phyloP scores from a whole-genome alignment of 345 rosid genomes.

The Camelina sativa region DNA sequence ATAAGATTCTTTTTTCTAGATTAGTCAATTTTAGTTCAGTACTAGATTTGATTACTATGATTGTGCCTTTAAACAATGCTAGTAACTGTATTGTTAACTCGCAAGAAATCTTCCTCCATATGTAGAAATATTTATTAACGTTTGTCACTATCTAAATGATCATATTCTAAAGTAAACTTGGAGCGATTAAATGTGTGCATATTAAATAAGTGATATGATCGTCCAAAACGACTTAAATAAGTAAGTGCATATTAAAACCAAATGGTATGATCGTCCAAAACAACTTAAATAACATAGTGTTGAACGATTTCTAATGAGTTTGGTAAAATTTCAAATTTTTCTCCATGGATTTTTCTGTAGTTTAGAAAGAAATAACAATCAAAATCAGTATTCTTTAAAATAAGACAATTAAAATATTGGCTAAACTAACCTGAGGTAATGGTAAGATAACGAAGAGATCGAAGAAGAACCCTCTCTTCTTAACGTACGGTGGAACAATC shows the following conservation, averaged over 20 bases:
- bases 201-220: not conserved
- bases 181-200: not conserved
- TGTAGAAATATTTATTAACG: not conserved
- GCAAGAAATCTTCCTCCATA: constrained; percentile 1
- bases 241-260: not conserved
- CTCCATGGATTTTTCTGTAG: not conserved
- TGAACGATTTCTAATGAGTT: constrained; percentile 9
- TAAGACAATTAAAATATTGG: not conserved
- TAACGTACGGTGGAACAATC: constrained; percentile 53
- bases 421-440: constrained; percentile 73
- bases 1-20: not conserved
- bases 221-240: not conserved
- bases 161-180: not conserved
- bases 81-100: constrained; percentile 13
- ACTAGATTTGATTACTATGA: constrained; percentile 36
- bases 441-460: constrained; percentile 92
- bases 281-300: not conserved
- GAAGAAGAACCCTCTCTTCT: constrained; percentile 74
- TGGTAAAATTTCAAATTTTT: not conserved
- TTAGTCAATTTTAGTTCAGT: constrained; percentile 26
- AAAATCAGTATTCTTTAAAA: not conserved
- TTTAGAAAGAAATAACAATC: not conserved
- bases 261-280: not conserved
- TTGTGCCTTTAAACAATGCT: constrained; percentile 24
- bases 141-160: not conserved